Evolutionary conservation across 352 stramenopile genomes (phyloP).

Genomic region (Saprolegnia parasitica): DNA sequence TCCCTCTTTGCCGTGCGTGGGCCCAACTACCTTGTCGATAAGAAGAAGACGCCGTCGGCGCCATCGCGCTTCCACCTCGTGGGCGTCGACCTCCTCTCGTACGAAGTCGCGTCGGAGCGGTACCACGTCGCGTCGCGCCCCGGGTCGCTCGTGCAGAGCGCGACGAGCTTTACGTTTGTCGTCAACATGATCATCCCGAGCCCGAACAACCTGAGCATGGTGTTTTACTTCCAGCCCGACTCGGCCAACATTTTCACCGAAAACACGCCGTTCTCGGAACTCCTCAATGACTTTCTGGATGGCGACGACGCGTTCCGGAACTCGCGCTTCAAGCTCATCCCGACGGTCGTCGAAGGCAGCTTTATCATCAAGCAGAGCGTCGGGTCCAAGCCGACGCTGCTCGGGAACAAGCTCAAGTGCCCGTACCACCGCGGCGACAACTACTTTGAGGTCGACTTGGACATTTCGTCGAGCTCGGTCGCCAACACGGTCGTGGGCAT

Average conservation of each 20-base stretch:
- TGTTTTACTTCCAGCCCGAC: slow-evolving; percentile 80
- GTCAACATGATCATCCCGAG: slow-evolving; percentile 87
- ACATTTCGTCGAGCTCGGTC: slow-evolving; percentile 92
- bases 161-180: slow-evolving; percentile 82
- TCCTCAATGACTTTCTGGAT: slow-evolving; percentile 90
- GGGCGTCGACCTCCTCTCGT: slow-evolving; percentile 75
- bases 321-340: slow-evolving; percentile 97
- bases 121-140: slow-evolving; percentile 70
- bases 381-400: slow-evolving; percentile 92
- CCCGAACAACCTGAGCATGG: slow-evolving; percentile 70
- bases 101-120: slow-evolving; percentile 59
- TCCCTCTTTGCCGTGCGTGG: slow-evolving; percentile 80
- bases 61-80: slow-evolving; percentile 73
- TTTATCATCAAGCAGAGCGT: slow-evolving; percentile 96
- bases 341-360: slow-evolving; percentile 94
- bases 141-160: slow-evolving; percentile 68
- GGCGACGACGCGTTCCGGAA: slow-evolving; percentile 94
- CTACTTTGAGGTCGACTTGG: slow-evolving; percentile 95
- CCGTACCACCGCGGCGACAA: slow-evolving; percentile 81
- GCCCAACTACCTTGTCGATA: slow-evolving; percentile 84
- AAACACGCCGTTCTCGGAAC: slow-evolving; percentile 80
- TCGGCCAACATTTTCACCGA: slow-evolving; percentile 82
- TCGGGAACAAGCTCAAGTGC: slow-evolving; percentile 96
- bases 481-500: slow-evolving; percentile 85
- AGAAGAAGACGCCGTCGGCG: slow-evolving; percentile 81